Evolutionary conservation across 2,329 filamentous ascomycete genomes (phyloP).

Genomic region (Beauveria scarabaeidicola): DNA sequence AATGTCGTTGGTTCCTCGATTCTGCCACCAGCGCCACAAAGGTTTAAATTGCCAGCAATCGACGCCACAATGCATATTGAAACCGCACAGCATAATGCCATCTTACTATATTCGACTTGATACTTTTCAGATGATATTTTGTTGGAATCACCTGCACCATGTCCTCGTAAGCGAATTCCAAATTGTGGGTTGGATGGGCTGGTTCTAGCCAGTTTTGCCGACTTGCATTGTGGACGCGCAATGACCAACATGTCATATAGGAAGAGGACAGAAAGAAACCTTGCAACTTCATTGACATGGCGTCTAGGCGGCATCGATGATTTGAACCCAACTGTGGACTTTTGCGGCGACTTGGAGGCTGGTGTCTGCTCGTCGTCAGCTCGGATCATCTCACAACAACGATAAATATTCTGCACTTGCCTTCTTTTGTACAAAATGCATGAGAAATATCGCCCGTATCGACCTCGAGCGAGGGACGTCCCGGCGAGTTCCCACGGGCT

Average conservation of each 20-base stretch:
- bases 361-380: slow-evolving; percentile 16
- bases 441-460: slow-evolving; percentile 50
- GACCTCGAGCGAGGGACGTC: slow-evolving; percentile 40
- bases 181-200: not conserved
- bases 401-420: slow-evolving; percentile 23
- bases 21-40: not conserved
- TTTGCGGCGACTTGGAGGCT: slow-evolving; percentile 22
- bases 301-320: slow-evolving; percentile 16
- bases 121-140: too few relatives aligned
- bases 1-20: not conserved
- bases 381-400: not conserved
- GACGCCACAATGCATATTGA: not conserved
- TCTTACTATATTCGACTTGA: not conserved
- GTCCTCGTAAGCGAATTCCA: not conserved
- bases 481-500: slow-evolving; percentile 23
- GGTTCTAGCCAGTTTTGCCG: not conserved
- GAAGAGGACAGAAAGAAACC: not conserved
- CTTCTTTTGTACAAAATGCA: slow-evolving; percentile 45
- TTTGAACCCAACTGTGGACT: slow-evolving; percentile 22
- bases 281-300: not conserved
- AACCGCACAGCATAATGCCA: not conserved
- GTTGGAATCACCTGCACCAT: not conserved
- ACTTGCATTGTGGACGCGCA: not conserved
- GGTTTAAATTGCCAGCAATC: not conserved
- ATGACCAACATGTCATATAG: not conserved